Evolutionary conservation across 352 stramenopile genomes (phyloP).

Genomic region (Elongisporangium senticosum): DNA sequence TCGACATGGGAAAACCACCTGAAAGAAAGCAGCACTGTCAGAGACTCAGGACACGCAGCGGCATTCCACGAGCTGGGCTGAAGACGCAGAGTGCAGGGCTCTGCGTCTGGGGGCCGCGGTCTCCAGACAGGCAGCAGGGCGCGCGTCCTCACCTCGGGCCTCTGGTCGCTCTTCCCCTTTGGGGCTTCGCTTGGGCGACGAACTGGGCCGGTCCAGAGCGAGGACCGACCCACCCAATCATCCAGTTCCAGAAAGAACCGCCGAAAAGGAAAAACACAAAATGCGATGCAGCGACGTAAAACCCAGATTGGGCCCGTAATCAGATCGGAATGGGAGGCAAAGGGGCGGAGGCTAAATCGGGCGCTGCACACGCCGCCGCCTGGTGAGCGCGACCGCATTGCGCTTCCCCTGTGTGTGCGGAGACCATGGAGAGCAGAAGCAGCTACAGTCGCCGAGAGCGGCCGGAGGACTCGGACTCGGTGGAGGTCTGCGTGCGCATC

Average conservation of each 20-base stretch:
- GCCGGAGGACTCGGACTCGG: conserved; percentile 42
- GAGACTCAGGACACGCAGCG: neutral
- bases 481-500: conserved; percentile 75
- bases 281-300: neutral
- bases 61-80: neutral
- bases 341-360: neutral
- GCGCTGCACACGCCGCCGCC: no score
- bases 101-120: neutral
- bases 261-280: neutral
- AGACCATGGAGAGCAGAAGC: neutral
- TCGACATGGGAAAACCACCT: neutral
- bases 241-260: neutral
- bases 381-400: neutral
- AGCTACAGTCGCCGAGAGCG: conserved; percentile 12
- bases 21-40: neutral
- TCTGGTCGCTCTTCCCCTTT: neutral
- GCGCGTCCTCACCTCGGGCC: neutral
- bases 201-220: neutral
- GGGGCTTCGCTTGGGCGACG: neutral
- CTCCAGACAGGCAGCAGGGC: neutral
- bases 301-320: neutral
- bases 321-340: neutral
- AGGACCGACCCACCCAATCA: neutral
- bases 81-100: neutral
- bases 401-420: neutral